phyloP scores from a whole-genome alignment of 306 rosid genomes.

The Prunus campanulata region DNA sequence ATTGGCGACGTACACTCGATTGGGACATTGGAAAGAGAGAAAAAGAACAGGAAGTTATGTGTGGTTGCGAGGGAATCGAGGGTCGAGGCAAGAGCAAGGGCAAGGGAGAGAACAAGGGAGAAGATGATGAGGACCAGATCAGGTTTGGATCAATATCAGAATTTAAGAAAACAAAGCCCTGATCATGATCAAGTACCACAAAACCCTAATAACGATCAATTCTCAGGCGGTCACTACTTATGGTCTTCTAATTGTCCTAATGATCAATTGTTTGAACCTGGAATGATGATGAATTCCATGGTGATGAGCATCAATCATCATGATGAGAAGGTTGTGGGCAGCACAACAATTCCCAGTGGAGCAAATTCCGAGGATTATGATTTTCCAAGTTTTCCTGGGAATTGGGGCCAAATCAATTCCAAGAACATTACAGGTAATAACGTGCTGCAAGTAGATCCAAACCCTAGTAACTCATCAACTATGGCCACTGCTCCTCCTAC shows the following conservation, averaged over 20 bases:
- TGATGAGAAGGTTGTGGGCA: conserved; percentile 1
- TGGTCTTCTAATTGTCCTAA: neutral
- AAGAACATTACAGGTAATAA: neutral
- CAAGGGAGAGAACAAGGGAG: conserved; percentile 50
- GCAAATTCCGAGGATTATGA: conserved; percentile 18
- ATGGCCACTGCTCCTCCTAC: neutral
- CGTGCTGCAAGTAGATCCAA: neutral
- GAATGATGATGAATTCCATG: conserved; percentile 1
- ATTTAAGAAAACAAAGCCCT: neutral
- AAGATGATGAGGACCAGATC: conserved; percentile 28
- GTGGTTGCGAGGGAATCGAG: conserved; percentile 44
- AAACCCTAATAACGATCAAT: conserved; percentile 5
- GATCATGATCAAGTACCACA: neutral
- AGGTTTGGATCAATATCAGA: neutral
- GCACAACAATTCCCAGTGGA: neutral
- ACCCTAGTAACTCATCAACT: neutral
- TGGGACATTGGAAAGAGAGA: neutral
- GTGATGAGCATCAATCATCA: neutral
- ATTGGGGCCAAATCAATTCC: conserved; percentile 12
- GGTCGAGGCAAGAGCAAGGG: conserved; percentile 49
- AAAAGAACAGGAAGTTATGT: conserved; percentile 7
- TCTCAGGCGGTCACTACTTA: too few species aligned
- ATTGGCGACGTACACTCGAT: neutral
- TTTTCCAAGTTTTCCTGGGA: conserved; percentile 27
- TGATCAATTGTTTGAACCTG: conserved; percentile 1